A percentile compares a stretch with the other conserved stretches of the same genome.
Evolutionary conservation across 2,329 filamentous ascomycete species (phyloP).

Genomic region (Alternaria longipes): DNA sequence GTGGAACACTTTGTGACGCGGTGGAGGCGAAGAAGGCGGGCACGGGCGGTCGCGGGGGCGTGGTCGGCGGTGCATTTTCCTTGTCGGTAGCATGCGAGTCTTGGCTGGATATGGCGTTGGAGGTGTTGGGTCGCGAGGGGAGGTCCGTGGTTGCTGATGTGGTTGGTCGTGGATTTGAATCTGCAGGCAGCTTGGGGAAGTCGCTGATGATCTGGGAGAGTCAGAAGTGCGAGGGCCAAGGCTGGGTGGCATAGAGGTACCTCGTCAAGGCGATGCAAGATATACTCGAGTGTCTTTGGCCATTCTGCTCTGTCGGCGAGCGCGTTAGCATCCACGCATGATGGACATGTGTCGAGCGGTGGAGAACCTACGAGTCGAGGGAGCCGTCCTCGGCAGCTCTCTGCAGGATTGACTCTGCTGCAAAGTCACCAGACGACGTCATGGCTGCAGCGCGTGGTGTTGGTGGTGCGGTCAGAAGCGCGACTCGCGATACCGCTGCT

Average conservation of each 20-base stretch:
- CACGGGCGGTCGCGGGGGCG: slow-evolving; percentile 52
- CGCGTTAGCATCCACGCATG: slow-evolving; percentile 35
- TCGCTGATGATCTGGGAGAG: slow-evolving; percentile 73
- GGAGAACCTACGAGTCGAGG: slow-evolving; percentile 64
- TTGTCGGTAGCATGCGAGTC: slow-evolving; percentile 70
- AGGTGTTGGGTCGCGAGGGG: slow-evolving; percentile 28
- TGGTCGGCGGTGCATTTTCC: slow-evolving; percentile 68
- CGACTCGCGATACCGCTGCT: slow-evolving; percentile 11
- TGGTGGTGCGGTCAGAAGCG: background rate
- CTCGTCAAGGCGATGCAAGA: slow-evolving; percentile 74
- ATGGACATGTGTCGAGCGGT: background rate
- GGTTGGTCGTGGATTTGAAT: slow-evolving; percentile 54
- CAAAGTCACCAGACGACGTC: slow-evolving; percentile 31
- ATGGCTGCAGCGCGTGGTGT: slow-evolving; percentile 24
- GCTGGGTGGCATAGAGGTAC: slow-evolving; percentile 47
- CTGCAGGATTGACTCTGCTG: slow-evolving; percentile 63
- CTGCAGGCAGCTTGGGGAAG: slow-evolving; percentile 71
- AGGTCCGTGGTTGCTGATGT: slow-evolving; percentile 48
- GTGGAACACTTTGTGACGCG: slow-evolving; percentile 38
- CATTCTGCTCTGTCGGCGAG: slow-evolving; percentile 68
- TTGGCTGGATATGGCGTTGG: slow-evolving; percentile 42
- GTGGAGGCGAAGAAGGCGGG: slow-evolving; percentile 54
- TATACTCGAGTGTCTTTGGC: slow-evolving; percentile 70
- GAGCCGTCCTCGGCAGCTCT: slow-evolving; percentile 66
- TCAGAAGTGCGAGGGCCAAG: background rate